Conservation (phyloP, 495 filamentous ascomycete genomes). For the Penicillium parvum region DNA sequence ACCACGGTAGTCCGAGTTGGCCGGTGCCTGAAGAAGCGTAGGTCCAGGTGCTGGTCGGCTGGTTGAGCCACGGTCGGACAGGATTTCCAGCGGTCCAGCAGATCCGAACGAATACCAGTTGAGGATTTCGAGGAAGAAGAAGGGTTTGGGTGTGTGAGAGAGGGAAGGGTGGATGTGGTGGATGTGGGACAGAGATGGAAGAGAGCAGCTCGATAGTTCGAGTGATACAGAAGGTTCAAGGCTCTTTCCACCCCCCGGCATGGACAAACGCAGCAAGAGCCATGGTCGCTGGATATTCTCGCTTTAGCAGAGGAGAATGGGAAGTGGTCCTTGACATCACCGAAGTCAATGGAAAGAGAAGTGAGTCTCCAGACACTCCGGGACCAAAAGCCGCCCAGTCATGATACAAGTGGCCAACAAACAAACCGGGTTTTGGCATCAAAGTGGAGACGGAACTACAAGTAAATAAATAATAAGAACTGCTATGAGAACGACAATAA, state of each 20-base stretch:
- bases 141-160: neutral
- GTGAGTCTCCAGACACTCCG: too few relatives aligned
- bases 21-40: conserved; percentile 22
- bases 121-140: neutral
- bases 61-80: conserved; percentile 31
- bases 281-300: too few relatives aligned
- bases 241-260: too few relatives aligned
- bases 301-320: neutral
- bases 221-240: neutral
- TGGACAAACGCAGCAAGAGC: conserved; percentile 8
- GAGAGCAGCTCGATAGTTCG: neutral
- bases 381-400: conserved; percentile 21
- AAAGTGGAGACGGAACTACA: conserved; percentile 1
- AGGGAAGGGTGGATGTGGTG: neutral
- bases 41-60: conserved; percentile 17
- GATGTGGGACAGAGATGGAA: conserved; percentile 12
- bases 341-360: neutral
- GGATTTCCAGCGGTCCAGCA: conserved; percentile 29
- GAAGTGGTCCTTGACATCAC: conserved; percentile 16
- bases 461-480: neutral
- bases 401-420: neutral
- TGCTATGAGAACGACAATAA: too few relatives aligned
- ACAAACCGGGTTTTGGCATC: neutral
- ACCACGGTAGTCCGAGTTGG: conserved; percentile 16
- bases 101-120: conserved; percentile 24